Evolutionary conservation across 2,329 filamentous ascomycete species (phyloP).

Genomic region (Verticillium tricorpus): DNA sequence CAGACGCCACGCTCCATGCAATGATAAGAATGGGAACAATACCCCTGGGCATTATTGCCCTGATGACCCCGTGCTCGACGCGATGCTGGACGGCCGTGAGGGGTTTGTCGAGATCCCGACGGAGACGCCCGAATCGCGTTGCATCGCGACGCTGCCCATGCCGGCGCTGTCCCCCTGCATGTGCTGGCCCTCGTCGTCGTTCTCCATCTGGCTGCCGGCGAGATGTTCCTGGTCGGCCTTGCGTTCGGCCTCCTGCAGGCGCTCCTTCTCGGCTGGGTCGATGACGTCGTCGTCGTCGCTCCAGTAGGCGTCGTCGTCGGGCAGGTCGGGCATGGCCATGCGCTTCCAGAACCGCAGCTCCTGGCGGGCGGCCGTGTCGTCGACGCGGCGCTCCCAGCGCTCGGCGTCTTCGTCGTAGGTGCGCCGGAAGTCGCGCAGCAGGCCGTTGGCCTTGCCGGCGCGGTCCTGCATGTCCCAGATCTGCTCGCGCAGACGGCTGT

Average conservation of each 20-base stretch:
- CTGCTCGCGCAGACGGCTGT: slow-evolving; percentile 57
- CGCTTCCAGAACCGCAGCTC: slow-evolving; percentile 64
- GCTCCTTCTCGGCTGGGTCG: slow-evolving; percentile 55
- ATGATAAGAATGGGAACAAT: neutral
- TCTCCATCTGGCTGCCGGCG: slow-evolving; percentile 26
- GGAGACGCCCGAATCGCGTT: slow-evolving; percentile 25
- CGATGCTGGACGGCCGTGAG: slow-evolving; percentile 34
- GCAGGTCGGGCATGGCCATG: slow-evolving; percentile 57
- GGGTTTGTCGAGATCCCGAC: slow-evolving; percentile 28
- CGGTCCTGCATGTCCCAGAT: slow-evolving; percentile 64
- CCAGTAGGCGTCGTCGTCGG: slow-evolving; percentile 52
- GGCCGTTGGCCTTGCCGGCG: slow-evolving; percentile 53
- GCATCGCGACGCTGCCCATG: slow-evolving; percentile 39
- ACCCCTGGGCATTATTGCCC: slow-evolving; percentile 22
- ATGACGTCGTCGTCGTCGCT: slow-evolving; percentile 63
- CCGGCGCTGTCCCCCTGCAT: slow-evolving; percentile 14
- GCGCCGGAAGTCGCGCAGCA: slow-evolving; percentile 51
- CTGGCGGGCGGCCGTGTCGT: slow-evolving; percentile 48
- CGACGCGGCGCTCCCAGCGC: slow-evolving; percentile 48
- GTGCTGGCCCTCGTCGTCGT: slow-evolving; percentile 23
- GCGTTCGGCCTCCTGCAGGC: slow-evolving; percentile 45
- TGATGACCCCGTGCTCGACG: slow-evolving; percentile 38
- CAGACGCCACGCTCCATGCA: neutral
- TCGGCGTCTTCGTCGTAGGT: slow-evolving; percentile 52
- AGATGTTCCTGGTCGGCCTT: slow-evolving; percentile 35